phyloP scores from a whole-genome alignment of 2,329 filamentous ascomycete species.

The Gyromitra esculenta region DNA sequence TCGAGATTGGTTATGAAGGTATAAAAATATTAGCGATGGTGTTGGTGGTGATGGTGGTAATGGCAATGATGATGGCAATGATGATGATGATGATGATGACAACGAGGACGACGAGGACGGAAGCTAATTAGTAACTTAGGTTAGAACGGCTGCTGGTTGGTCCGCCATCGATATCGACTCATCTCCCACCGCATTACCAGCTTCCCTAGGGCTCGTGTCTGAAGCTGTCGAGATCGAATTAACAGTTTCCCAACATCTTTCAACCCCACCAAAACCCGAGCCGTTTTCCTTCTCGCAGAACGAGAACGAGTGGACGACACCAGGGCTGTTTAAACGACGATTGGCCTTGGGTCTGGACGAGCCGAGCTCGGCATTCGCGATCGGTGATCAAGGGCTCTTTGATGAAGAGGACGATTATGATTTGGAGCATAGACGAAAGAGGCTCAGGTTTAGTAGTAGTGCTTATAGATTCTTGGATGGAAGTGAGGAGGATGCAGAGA shows the following conservation, averaged over 20 bases:
- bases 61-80: background rate
- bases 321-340: slow-evolving; percentile 42
- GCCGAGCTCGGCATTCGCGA: slow-evolving; percentile 27
- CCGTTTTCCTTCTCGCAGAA: slow-evolving; percentile 37
- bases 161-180: slow-evolving; percentile 37
- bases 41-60: background rate
- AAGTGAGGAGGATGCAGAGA: slow-evolving; percentile 25
- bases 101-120: background rate
- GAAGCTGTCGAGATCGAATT: slow-evolving; percentile 5
- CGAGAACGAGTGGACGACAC: slow-evolving; percentile 44
- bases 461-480: slow-evolving; percentile 50
- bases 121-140: slow-evolving; percentile 36
- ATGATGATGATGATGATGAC: background rate
- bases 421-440: slow-evolving; percentile 49
- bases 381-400: slow-evolving; percentile 28
- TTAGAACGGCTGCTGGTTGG: slow-evolving; percentile 44
- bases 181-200: background rate
- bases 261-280: slow-evolving; percentile 5
- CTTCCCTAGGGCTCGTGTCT: background rate
- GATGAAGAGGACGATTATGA: slow-evolving; percentile 47
- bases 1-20: slow-evolving; percentile 53
- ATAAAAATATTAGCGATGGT: slow-evolving; percentile 1
- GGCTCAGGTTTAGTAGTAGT: slow-evolving; percentile 49
- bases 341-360: slow-evolving; percentile 24
- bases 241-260: background rate